phyloP scores from a whole-genome alignment of 305 asterid genomes.

The Caryopteris hybrid region DNA sequence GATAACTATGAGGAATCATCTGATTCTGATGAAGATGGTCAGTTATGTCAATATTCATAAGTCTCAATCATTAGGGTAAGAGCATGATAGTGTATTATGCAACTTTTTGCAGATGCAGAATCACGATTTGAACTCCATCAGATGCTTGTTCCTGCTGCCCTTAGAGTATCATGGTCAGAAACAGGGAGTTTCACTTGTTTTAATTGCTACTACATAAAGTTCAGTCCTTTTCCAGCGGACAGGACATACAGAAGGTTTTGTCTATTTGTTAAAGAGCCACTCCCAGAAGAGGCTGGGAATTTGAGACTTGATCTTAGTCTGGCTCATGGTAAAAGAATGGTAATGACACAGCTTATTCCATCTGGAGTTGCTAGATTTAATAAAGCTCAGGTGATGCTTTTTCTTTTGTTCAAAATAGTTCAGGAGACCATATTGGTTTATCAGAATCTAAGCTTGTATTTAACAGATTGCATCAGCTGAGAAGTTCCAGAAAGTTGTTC shows the following conservation, averaged over 20 bases:
- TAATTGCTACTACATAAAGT: conserved; percentile 56
- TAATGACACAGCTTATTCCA: conserved; percentile 64
- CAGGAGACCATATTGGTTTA: neutral
- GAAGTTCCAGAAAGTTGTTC: conserved; percentile 74
- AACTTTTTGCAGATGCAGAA: conserved; percentile 55
- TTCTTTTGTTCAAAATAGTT: conserved; percentile 17
- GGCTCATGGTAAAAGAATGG: conserved; percentile 78
- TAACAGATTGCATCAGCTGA: conserved; percentile 72
- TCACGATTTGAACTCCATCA: conserved; percentile 76
- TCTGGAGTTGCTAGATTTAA: conserved; percentile 55
- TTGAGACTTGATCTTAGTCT: conserved; percentile 76
- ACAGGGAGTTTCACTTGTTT: conserved; percentile 44
- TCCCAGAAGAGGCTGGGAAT: conserved; percentile 79
- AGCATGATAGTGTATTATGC: too few species aligned
- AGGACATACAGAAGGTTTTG: conserved; percentile 74
- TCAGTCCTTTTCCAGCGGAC: conserved; percentile 73
- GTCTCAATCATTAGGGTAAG: neutral
- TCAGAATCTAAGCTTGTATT: conserved; percentile 23
- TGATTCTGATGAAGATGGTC: conserved; percentile 69
- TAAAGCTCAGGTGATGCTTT: conserved; percentile 60
- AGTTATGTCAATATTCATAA: conserved; percentile 22
- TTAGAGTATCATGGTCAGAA: conserved; percentile 60
- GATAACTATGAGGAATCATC: conserved; percentile 42
- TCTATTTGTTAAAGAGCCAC: conserved; percentile 71
- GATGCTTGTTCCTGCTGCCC: conserved; percentile 91